Conservation (phyloP, 164 flowering plant genomes). For the Nymphaea thermarum region DNA sequence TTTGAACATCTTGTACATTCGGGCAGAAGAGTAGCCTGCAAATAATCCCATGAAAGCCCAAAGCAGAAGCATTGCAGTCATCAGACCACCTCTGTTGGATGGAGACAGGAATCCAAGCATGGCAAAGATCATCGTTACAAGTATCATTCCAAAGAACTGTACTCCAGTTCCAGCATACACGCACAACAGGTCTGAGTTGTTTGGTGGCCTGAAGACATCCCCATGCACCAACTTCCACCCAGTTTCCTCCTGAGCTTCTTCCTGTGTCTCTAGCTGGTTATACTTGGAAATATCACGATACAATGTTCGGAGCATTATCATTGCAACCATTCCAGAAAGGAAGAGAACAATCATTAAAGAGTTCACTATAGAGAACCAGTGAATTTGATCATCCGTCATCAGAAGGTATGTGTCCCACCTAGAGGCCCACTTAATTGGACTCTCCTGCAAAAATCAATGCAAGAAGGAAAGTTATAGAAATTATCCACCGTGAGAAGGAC, state of each 20-base stretch:
- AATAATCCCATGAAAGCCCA: constrained; percentile 17
- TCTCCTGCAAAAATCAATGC: background rate
- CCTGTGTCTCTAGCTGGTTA: constrained; percentile 7
- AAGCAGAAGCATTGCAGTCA: constrained; percentile 9
- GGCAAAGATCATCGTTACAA: constrained; percentile 75
- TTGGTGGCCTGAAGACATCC: constrained; percentile 10
- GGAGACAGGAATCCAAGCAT: constrained; percentile 17
- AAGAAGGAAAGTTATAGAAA: too few species aligned
- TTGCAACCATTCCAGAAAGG: constrained; percentile 6
- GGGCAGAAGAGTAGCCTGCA: constrained; percentile 77
- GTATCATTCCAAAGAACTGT: constrained; percentile 11
- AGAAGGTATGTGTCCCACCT: constrained; percentile 6
- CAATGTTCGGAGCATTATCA: constrained; percentile 2
- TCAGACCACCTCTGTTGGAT: constrained; percentile 7
- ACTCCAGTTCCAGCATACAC: constrained; percentile 12
- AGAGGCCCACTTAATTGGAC: constrained; percentile 8
- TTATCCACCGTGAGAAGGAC: too few species aligned
- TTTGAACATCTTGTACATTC: constrained; percentile 83
- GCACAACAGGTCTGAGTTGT: constrained; percentile 7
- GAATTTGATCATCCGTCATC: constrained; percentile 6
- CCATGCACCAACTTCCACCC: constrained; percentile 10
- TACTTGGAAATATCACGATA: constrained; percentile 4
- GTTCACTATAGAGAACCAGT: constrained; percentile 7
- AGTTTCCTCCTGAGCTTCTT: constrained; percentile 5
- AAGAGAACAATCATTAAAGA: constrained; percentile 7